Evolutionary conservation across 208 protist species (phyloP).

Genomic region (Wallacemonas collosoma): DNA sequence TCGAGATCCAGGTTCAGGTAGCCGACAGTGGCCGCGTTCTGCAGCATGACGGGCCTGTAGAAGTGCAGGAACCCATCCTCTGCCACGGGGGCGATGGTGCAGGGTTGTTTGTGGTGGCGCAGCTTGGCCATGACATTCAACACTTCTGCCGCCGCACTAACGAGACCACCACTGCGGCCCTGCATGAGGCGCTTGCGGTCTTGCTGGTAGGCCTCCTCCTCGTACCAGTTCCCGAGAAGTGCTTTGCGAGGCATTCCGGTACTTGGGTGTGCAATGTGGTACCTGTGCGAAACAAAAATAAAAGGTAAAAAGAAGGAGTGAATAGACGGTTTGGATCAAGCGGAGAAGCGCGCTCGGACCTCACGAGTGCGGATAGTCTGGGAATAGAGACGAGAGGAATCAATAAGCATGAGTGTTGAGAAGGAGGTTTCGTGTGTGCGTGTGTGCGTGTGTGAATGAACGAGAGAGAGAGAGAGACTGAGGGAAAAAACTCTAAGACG

Average conservation of each 20-base stretch:
- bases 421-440: background rate
- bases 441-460: background rate
- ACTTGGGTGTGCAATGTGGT: background rate
- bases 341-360: too few relatives aligned
- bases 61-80: constrained; percentile 79
- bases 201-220: constrained; percentile 79
- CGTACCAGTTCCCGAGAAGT: constrained; percentile 85
- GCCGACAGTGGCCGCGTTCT: constrained; percentile 74
- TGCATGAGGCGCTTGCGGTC: constrained; percentile 80
- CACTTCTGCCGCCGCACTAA: constrained; percentile 63
- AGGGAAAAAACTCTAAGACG: background rate
- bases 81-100: constrained; percentile 41
- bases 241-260: constrained; percentile 62
- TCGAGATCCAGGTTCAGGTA: constrained; percentile 87
- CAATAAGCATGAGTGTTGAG: too few relatives aligned
- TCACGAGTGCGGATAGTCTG: too few relatives aligned
- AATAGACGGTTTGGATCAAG: too few relatives aligned
- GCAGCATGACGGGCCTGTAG: constrained; percentile 80
- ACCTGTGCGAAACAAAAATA: too few relatives aligned
- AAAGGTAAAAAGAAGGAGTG: too few relatives aligned
- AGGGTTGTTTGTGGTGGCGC: constrained; percentile 79
- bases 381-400: too few relatives aligned
- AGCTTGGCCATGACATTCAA: constrained; percentile 73
- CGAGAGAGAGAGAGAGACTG: background rate
- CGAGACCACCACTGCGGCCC: constrained; percentile 51